phyloP scores from a whole-genome alignment of 192 early-diverging fungal genomes.

The Linnemannia hyalina region DNA sequence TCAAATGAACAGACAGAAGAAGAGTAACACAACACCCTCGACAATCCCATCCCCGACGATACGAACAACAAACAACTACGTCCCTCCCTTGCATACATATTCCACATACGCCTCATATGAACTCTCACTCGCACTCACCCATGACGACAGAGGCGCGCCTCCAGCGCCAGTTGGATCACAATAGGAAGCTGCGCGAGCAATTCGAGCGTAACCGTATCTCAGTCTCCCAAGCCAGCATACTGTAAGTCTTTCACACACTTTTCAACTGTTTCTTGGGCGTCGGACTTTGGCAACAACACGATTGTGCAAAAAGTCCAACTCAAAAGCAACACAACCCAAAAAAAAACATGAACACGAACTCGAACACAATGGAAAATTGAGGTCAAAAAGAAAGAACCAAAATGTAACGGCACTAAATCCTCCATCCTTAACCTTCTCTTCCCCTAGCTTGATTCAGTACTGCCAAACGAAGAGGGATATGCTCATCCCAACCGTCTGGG shows the following conservation, averaged over 20 bases:
- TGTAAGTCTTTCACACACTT: conserved; percentile 24
- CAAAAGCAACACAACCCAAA: too few species aligned
- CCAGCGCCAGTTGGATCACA: conserved; percentile 55
- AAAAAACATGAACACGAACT: too few species aligned
- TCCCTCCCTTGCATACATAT: not conserved
- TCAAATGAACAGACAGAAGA: not conserved
- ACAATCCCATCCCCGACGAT: not conserved
- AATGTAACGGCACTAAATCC: not conserved
- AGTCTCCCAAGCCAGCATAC: conserved; percentile 43
- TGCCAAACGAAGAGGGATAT: conserved; percentile 36
- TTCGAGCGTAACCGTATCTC: conserved; percentile 52
- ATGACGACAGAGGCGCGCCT: conserved; percentile 46
- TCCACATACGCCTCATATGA: not conserved
- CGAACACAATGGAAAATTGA: too few species aligned
- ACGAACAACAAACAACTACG: not conserved
- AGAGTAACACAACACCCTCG: not conserved
- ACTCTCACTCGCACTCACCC: not conserved
- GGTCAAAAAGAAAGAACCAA: not conserved
- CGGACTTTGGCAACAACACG: too few species aligned
- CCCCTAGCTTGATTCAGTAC: conserved; percentile 39
- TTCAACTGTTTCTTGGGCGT: too few species aligned
- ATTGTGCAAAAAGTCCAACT: too few species aligned
- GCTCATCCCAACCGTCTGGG: conserved; percentile 51
- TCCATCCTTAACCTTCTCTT: not conserved
- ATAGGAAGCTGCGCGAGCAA: conserved; percentile 51